A percentile compares a stretch with the other conserved stretches of the same genome.
These are phyloP conservation scores for Mycena crocata DNA, from an alignment of 768 basidiomycete species.

Conservation along the genomic window DNA sequence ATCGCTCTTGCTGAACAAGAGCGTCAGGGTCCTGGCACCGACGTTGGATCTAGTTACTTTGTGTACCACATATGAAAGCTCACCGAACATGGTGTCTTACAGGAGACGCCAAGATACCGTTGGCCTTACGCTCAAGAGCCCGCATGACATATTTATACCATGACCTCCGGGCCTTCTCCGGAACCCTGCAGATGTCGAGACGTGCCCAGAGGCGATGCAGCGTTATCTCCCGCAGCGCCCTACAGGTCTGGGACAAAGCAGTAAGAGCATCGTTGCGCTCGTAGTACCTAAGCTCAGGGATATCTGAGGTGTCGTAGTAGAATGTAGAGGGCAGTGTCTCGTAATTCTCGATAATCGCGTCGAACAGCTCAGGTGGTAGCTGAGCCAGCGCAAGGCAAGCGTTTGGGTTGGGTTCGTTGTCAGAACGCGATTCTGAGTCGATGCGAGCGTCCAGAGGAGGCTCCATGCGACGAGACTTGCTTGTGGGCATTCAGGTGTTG, in stretches of 20 bases:
- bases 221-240: slow-evolving; percentile 11
- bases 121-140: slow-evolving; percentile 23
- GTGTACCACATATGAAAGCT: not conserved
- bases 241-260: slow-evolving; percentile 30
- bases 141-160: slow-evolving; percentile 28
- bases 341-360: slow-evolving; percentile 28
- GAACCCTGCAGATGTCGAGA: slow-evolving; percentile 28
- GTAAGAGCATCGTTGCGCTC: slow-evolving; percentile 28
- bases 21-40: slow-evolving; percentile 19
- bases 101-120: slow-evolving; percentile 14
- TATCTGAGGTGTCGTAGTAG: slow-evolving; percentile 13
- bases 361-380: slow-evolving; percentile 30
- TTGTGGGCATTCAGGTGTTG: too few relatives aligned
- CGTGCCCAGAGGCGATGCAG: slow-evolving; percentile 22
- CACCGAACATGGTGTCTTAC: slow-evolving; percentile 29
- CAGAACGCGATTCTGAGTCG: not conserved
- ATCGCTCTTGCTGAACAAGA: slow-evolving; percentile 21
- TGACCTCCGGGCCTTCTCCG: not conserved
- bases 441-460: not conserved
- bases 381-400: slow-evolving; percentile 4
- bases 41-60: not conserved
- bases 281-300: slow-evolving; percentile 6
- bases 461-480: not conserved
- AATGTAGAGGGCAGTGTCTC: slow-evolving; percentile 12
- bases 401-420: slow-evolving; percentile 9